Evolutionary conservation across 1,284 basidiomycete species (phyloP), one percentile per base, ranked within the genome.

Genomic region (Sphaerobolus stellatus): DNA sequence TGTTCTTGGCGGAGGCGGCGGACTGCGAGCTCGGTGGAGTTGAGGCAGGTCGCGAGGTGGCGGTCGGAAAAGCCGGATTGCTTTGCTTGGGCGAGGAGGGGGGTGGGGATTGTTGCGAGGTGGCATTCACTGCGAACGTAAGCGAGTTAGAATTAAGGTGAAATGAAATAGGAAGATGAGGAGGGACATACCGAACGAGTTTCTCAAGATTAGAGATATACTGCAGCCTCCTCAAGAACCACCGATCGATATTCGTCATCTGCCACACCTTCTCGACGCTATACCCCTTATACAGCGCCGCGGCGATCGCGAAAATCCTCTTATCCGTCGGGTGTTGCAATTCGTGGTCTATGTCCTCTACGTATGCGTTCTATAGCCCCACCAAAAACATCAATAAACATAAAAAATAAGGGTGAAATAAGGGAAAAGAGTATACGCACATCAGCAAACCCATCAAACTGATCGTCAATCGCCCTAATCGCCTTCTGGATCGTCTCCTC

Each of bases 401-500:
- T 22, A 34, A 38, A 27, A 36, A 40, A 11, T 45, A 31, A 11
- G 16, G 38, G 18, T 7, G 7, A 14, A 49, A 8, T 11, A 38
- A 48, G 14, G n/a, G 16, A 36, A 7, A 29, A n/a, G 18, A 36
- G 52, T 22, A 24, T 7, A 65, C 74, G 7, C 43, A 91, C 90
- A 80, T 91, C 87, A 6, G 90, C 86, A 72, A 99, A 99, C 4
- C 96, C 96, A 64, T 84, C 75, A 72, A 98, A 98, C 61, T 88
- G 87, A 68, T 96, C 94, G 69, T 99, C 96, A 66, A 99, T 97
- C 16, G 93, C 88, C 36, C 96, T 81, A 60, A 99, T 98, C 1
- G 96, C 96, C 76, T 98, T 98, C 71, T 99, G 96, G 59, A 98
- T 90, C 0, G 93, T 95, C 77, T 99, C 96, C 71, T 98, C 96